Evolutionary conservation across 306 rosid species (phyloP).

Genomic region (Sicyos edulis): DNA sequence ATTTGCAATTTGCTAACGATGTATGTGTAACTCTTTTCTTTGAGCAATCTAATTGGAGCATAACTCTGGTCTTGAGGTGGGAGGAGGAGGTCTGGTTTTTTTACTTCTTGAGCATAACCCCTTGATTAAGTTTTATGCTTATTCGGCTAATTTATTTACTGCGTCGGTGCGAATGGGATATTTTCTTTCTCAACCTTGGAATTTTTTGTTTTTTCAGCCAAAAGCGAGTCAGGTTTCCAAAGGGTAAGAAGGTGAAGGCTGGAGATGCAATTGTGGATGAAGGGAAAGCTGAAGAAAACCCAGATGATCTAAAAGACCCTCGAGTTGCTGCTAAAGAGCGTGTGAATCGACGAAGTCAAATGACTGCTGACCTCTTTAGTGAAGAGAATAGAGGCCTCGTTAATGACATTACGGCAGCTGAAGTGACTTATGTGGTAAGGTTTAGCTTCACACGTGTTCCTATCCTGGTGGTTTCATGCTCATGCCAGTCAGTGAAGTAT

Average conservation of each 20-base stretch:
- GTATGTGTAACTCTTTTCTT: not conserved
- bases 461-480: constrained; percentile 5
- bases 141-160: not conserved
- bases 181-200: not conserved
- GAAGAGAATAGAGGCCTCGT: constrained; percentile 41
- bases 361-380: constrained; percentile 47
- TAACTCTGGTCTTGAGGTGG: not conserved
- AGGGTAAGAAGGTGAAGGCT: constrained; percentile 70
- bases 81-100: not conserved
- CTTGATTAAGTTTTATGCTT: not conserved
- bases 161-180: not conserved
- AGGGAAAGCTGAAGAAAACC: constrained; percentile 30
- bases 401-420: constrained; percentile 45
- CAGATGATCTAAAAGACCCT: constrained; percentile 34
- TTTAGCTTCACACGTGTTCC: constrained; percentile 10
- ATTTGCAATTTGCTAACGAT: not conserved
- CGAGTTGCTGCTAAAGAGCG: constrained; percentile 62
- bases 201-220: not conserved
- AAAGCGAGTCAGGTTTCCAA: constrained; percentile 78
- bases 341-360: constrained; percentile 40
- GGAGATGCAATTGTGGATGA: constrained; percentile 31
- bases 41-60: constrained; percentile 8
- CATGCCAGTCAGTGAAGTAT: not conserved
- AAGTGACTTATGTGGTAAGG: constrained; percentile 54
- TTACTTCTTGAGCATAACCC: not conserved